Conservation (phyloP, 192 early-diverging fungal genomes). For the Gaertneriomyces semiglobifer region DNA sequence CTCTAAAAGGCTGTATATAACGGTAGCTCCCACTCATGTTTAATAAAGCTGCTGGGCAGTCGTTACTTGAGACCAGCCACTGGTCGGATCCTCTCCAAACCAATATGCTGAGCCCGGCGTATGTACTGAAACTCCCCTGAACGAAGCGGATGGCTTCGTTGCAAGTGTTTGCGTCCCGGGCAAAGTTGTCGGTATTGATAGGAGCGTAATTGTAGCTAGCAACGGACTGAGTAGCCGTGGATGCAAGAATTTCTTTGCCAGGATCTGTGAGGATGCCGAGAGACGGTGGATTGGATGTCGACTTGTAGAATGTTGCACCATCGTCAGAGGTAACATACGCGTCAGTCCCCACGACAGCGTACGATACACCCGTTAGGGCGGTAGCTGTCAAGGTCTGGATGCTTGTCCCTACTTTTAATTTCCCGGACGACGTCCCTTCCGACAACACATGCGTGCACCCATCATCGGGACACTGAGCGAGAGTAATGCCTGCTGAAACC, state of each 20-base stretch:
- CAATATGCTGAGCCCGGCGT: neutral
- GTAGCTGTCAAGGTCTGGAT: conserved; percentile 4
- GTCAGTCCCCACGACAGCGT: conserved; percentile 2
- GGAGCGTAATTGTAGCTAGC: neutral
- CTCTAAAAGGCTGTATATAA: neutral
- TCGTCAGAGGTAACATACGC: conserved; percentile 2
- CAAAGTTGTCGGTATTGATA: neutral
- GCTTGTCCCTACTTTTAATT: neutral
- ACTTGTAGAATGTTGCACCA: conserved; percentile 14
- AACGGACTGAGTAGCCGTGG: neutral
- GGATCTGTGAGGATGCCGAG: neutral
- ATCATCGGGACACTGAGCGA: conserved; percentile 7
- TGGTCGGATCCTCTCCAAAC: neutral
- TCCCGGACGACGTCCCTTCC: neutral
- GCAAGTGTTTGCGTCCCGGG: neutral
- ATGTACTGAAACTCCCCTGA: neutral
- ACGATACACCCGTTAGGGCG: neutral
- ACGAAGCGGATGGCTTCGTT: neutral
- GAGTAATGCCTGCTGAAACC: conserved; percentile 1
- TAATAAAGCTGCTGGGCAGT: neutral
- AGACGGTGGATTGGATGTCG: neutral
- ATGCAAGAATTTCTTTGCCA: neutral
- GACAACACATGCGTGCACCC: neutral
- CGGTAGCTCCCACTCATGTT: neutral
- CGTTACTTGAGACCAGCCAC: neutral